Base-by-base conservation (phyloP, 768 basidiomycete species). In the Chiua virens region DNA sequence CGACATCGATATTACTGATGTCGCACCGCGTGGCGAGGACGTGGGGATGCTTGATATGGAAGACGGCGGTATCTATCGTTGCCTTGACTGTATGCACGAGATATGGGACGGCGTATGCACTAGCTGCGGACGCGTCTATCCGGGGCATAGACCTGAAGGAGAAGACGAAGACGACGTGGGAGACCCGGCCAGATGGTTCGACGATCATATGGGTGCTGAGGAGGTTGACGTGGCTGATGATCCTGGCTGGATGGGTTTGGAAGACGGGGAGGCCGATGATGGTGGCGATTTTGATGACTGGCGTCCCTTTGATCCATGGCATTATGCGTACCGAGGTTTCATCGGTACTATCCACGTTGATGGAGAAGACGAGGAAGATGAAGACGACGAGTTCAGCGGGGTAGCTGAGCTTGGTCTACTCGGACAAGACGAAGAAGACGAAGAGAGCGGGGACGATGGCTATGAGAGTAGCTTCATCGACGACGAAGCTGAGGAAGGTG, bases 1-100 rank as follows among this genome's bases (percentile, higher is more conserved):
- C n/a, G 54, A 47, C n/a, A 62, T 51, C 46, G 54, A 50, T 37
- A 25, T 54, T 21, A 41, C 47, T 15, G 53, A 52, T 44, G 21
- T 55, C 17, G 51, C 46, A 4, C 60, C 45, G 58, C 58, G 60
- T 61, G 58, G 69, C 59, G 47, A 76, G 37, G 71, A 76, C 23
- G 69, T 83, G 57, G 87, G 88, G 1, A 80, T 86, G 73, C 78
- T 79, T 30, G 89, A 92, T 60, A 74, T 72, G 9, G 87, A 89
- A 56, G 89, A 91, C 52, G 87, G 84, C 11, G 86, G 83, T 1
- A 75, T 92, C n/a, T 85, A 82, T 60, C 78, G 89, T 17, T 92
- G 90, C 63, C 60, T 82, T 15, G 83, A 84, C 38, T 92, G 89
- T 56, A 78, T 83, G 75, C 82, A 91, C 60, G 90, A 92, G 69